These are phyloP conservation scores for Escovopsis weberi DNA, from an alignment of 2,329 filamentous ascomycete species.

Conservation along the genomic window DNA sequence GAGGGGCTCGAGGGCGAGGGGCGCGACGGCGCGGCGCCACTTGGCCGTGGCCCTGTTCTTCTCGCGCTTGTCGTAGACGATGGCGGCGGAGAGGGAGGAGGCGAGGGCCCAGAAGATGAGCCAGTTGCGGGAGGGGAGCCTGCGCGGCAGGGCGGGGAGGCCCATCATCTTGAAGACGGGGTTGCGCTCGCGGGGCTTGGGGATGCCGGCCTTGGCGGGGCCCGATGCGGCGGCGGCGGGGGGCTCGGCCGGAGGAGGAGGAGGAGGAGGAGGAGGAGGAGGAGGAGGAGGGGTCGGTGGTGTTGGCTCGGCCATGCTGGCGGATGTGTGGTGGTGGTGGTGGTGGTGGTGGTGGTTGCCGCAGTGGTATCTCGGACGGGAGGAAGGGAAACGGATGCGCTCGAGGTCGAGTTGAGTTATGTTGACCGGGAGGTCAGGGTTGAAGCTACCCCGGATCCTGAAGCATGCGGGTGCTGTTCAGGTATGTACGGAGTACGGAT, in stretches of 20 bases:
- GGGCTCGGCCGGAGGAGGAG: not conserved
- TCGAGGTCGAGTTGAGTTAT: no score
- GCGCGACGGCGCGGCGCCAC: constrained; percentile 75
- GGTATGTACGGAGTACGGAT: no score
- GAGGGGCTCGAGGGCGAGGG: constrained; percentile 67
- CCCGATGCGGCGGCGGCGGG: constrained; percentile 1
- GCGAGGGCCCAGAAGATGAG: constrained; percentile 81
- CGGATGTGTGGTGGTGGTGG: not conserved
- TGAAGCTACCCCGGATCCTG: no score
- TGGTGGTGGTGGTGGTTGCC: not conserved
- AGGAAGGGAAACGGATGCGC: not conserved
- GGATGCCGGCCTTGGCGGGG: constrained; percentile 8
- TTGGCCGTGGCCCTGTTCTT: constrained; percentile 74
- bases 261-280: no score
- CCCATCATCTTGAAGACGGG: constrained; percentile 69
- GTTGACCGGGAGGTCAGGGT: no score
- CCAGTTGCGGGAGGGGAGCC: constrained; percentile 92
- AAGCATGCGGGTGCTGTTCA: no score
- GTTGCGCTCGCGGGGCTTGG: constrained; percentile 35
- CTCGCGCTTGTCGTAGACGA: constrained; percentile 86
- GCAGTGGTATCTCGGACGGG: not conserved
- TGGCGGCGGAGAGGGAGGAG: constrained; percentile 60
- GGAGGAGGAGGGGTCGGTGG: not conserved
- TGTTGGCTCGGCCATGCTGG: constrained; percentile 7
- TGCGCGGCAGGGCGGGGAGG: constrained; percentile 67